Percentiles rank a stretch among this genome's conserved stretches.
Conservation (phyloP, 306 rosid genomes). For the Hippophae rhamnoides region DNA sequence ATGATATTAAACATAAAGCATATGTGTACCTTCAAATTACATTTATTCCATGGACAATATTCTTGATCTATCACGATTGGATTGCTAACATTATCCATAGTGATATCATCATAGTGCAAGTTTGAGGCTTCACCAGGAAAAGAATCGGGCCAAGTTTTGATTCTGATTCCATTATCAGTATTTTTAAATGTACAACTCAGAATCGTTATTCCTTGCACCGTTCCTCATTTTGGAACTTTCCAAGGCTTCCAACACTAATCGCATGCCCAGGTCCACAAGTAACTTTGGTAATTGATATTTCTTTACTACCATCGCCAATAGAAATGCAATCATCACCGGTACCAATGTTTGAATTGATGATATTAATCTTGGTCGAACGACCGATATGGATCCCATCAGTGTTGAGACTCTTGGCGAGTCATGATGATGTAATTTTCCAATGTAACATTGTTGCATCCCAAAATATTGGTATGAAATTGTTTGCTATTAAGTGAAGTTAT, state of each 20-base stretch:
- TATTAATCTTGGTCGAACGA: too few relatives aligned
- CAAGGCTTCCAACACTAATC: slow-evolving; percentile 40
- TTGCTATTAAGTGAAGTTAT: too few relatives aligned
- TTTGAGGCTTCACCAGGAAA: too few relatives aligned
- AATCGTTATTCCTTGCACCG: slow-evolving; percentile 6
- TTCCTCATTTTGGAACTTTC: slow-evolving; percentile 11
- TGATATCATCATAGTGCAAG: too few relatives aligned
- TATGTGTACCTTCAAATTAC: slow-evolving; percentile 19
- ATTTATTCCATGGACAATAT: slow-evolving; percentile 29
- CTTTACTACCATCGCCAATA: slow-evolving; percentile 14
- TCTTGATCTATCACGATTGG: slow-evolving; percentile 18
- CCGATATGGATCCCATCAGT: too few relatives aligned
- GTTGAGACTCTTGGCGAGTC: too few relatives aligned
- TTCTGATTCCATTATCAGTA: slow-evolving; percentile 8
- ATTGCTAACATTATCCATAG: background rate
- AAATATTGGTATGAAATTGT: too few relatives aligned
- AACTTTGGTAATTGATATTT: slow-evolving; percentile 13
- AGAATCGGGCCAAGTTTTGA: too few relatives aligned
- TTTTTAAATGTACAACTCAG: slow-evolving; percentile 7
- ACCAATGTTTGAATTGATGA: too few relatives aligned
- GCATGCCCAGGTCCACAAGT: slow-evolving; percentile 45
- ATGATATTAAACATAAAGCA: background rate
- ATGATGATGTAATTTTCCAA: too few relatives aligned
- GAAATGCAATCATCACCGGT: too few relatives aligned
- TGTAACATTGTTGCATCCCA: too few relatives aligned